Evolutionary conservation across 2,329 filamentous ascomycete genomes (phyloP), one percentile per base, ranked within the genome.

Genomic region (Hyphodiscus sp.): DNA sequence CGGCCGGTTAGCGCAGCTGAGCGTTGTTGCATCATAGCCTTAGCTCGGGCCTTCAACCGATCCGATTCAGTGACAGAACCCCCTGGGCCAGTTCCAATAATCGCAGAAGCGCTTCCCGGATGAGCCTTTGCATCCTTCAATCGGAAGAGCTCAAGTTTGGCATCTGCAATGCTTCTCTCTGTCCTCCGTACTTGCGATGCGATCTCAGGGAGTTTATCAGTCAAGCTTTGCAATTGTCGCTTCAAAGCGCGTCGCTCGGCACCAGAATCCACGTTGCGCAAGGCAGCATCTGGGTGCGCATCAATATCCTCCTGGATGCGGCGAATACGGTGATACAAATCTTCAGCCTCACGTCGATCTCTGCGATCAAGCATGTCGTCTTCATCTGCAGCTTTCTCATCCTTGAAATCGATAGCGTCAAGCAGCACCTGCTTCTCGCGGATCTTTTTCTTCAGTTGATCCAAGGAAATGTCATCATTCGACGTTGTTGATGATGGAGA

Each of bases 1-100:
- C 86, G 90, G 53, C 94, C 94, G 20, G 91, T 90, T 58, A 99
- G 74, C 18, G 94, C 92, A 52, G 94, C 94, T 61, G 94, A 91
- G 55, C 94, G 87, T 66, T 96, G 91, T 73, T 97, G 92, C 94
- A 99, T 99, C 84, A 96, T 95, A 41, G 92, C 92, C 73, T 91
- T 95, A 30, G 94, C 92, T 62, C 91, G 84, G 38, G 94, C 94
- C 75, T 96, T 97, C 61, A 97, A 81, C 51, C 92, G 84, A 71
- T 99, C 94, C 2, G 90, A 87, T 71, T 99, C 94, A 0, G 94
- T 99, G 43, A 99, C 83, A 45, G 83, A 74, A 50, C 94, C 94
- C 44, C 92, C 92, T 54, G 91, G 92, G 10, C 94, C 94, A 57
- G 92, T 97, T 45, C 94, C 94, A 55, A 97, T 82, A 58, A 99